Percentiles rank a stretch among this genome's conserved stretches.
Evolutionary conservation across 495 filamentous ascomycete species (phyloP).

Genomic region (Penicillium paxilli): DNA sequence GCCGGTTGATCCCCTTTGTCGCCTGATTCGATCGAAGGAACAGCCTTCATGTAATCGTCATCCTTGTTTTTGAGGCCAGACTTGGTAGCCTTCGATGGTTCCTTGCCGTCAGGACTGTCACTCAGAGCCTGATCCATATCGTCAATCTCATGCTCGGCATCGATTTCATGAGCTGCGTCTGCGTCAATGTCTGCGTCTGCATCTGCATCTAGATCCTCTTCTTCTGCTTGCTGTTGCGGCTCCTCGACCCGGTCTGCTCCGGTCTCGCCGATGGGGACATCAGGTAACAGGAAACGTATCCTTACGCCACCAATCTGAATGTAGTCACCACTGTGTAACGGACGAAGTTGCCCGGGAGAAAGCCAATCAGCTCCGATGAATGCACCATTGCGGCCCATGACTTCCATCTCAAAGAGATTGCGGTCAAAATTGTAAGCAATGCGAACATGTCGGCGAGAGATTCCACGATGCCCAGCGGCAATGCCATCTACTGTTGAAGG

Average conservation of each 20-base stretch:
- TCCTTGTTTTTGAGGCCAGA: slow-evolving; percentile 42
- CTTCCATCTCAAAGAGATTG: slow-evolving; percentile 73
- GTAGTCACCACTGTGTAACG: slow-evolving; percentile 67
- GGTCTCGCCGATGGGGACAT: slow-evolving; percentile 66
- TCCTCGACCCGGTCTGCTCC: slow-evolving; percentile 70
- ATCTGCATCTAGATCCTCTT: slow-evolving; percentile 39
- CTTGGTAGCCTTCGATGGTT: slow-evolving; percentile 36
- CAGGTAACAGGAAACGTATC: slow-evolving; percentile 73
- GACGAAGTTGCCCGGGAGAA: slow-evolving; percentile 58
- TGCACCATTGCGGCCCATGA: slow-evolving; percentile 82
- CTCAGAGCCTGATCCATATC: slow-evolving; percentile 34
- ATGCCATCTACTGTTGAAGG: slow-evolving; percentile 61
- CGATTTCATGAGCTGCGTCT: slow-evolving; percentile 34
- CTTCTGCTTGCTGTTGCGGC: slow-evolving; percentile 54
- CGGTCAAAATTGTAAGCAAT: slow-evolving; percentile 78
- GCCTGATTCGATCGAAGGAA: slow-evolving; percentile 36
- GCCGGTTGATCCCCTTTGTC: slow-evolving; percentile 46
- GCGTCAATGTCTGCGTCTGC: slow-evolving; percentile 27
- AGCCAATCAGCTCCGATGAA: slow-evolving; percentile 77
- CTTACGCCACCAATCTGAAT: slow-evolving; percentile 80
- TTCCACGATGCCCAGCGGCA: slow-evolving; percentile 63
- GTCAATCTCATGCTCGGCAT: slow-evolving; percentile 36
- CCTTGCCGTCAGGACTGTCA: slow-evolving; percentile 36
- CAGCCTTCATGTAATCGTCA: slow-evolving; percentile 23
- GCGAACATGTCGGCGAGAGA: slow-evolving; percentile 82